phyloP scores from a whole-genome alignment of 768 basidiomycete genomes.

The Neoboletus subvelutipes region DNA sequence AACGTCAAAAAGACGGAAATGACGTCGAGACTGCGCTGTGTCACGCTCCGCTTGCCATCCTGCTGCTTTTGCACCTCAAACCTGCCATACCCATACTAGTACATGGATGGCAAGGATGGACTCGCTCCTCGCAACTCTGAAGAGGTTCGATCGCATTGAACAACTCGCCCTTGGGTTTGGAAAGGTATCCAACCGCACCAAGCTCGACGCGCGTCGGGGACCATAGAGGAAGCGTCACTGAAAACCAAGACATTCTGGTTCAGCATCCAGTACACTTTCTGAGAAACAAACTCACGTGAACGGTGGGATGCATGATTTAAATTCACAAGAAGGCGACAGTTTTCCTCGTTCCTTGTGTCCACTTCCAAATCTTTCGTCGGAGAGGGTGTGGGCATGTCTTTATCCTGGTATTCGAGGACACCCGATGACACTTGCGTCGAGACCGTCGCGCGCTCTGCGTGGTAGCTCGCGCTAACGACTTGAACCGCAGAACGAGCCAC shows the following conservation, averaged over 20 bases:
- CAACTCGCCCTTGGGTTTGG: constrained; percentile 61
- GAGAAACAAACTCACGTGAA: constrained; percentile 45
- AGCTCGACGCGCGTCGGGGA: constrained; percentile 57
- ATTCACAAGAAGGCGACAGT: too few species aligned
- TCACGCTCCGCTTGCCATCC: constrained; percentile 56
- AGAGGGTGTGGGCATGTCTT: too few species aligned
- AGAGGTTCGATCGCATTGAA: too few species aligned
- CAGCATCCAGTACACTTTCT: neutral
- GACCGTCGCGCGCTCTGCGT: constrained; percentile 23
- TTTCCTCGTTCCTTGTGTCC: too few species aligned
- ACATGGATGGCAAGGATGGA: constrained; percentile 64
- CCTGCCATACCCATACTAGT: constrained; percentile 63
- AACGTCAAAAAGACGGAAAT: constrained; percentile 51
- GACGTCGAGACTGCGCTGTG: constrained; percentile 56
- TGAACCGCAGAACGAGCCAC: too few species aligned
- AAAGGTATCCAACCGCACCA: constrained; percentile 76
- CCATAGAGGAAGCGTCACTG: constrained; percentile 73
- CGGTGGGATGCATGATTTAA: too few species aligned
- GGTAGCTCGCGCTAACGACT: constrained; percentile 11
- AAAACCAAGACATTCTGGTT: neutral
- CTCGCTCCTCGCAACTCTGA: too few species aligned
- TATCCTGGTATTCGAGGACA: too few species aligned
- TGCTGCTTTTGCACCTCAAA: constrained; percentile 42
- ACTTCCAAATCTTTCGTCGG: too few species aligned
- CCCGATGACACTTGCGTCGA: neutral